A percentile compares a stretch with the other conserved stretches of the same genome.
Conservation (phyloP, 129 eudicot genomes). For the Lactuca saligna region DNA sequence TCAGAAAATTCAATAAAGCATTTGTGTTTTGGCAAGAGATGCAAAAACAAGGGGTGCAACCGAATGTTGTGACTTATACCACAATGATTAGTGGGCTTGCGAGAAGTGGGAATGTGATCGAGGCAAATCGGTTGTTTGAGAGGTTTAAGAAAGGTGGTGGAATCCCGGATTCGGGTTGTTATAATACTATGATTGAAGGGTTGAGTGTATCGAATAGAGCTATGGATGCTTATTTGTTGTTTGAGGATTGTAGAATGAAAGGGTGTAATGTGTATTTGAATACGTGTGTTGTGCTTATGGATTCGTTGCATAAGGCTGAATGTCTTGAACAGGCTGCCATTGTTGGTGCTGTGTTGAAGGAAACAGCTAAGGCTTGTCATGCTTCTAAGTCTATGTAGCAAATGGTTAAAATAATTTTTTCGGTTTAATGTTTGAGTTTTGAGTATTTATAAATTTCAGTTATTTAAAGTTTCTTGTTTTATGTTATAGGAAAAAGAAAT, state of each 20-base stretch:
- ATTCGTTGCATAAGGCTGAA: constrained; percentile 86
- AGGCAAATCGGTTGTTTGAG: constrained; percentile 70
- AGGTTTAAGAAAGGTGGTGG: constrained; percentile 80
- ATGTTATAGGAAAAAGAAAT: too few relatives aligned
- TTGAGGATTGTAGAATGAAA: constrained; percentile 78
- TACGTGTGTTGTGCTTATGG: constrained; percentile 89
- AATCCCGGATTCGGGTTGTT: constrained; percentile 78
- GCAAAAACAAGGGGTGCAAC: constrained; percentile 84
- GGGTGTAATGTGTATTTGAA: constrained; percentile 71
- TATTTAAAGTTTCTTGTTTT: too few relatives aligned
- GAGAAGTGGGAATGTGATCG: constrained; percentile 71
- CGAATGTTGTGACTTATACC: constrained; percentile 75
- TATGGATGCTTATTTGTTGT: constrained; percentile 62
- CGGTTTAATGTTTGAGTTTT: background rate
- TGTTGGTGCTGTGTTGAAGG: constrained; percentile 90
- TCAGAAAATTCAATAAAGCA: constrained; percentile 86
- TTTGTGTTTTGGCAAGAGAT: constrained; percentile 95
- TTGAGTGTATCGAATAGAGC: constrained; percentile 75
- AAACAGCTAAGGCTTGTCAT: constrained; percentile 86
- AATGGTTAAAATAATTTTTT: too few relatives aligned
- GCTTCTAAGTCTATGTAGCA: constrained; percentile 49
- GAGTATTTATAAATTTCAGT: too few relatives aligned
- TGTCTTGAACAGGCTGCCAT: constrained; percentile 94
- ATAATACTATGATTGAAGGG: constrained; percentile 88
- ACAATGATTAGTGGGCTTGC: constrained; percentile 97